phyloP scores from a whole-genome alignment of 768 basidiomycete genomes.

The Rhizopogon vesiculosus region DNA sequence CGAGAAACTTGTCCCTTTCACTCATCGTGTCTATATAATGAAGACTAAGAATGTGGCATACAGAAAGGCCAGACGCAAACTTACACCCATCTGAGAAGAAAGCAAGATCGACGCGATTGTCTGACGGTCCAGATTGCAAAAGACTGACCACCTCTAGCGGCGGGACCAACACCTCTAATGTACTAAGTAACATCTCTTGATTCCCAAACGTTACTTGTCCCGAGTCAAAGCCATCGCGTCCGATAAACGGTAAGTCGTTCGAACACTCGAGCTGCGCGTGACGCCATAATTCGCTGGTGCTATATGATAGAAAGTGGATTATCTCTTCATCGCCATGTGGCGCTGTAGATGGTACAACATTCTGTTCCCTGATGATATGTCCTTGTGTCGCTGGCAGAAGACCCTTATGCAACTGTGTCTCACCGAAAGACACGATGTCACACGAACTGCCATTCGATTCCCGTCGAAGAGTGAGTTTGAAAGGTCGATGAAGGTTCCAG shows the following conservation, averaged over 20 bases:
- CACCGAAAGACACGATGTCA: background rate
- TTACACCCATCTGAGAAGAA: slow-evolving; percentile 79
- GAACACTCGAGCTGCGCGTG: slow-evolving; percentile 18
- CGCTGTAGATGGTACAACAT: background rate
- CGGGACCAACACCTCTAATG: slow-evolving; percentile 25
- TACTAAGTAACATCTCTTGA: background rate
- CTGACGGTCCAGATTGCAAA: slow-evolving; percentile 53
- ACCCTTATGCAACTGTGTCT: background rate
- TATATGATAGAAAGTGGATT: background rate
- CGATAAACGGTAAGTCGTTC: slow-evolving; percentile 15
- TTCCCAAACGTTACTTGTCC: slow-evolving; percentile 5
- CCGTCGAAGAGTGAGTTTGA: background rate
- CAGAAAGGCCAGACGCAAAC: slow-evolving; percentile 18
- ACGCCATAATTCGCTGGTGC: background rate
- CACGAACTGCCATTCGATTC: background rate
- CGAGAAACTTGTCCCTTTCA: slow-evolving; percentile 60
- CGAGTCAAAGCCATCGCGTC: background rate
- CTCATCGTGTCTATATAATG: slow-evolving; percentile 40
- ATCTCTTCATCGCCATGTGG: background rate
- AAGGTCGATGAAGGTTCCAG: background rate
- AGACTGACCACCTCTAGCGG: slow-evolving; percentile 54
- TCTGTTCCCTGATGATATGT: background rate
- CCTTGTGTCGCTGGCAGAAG: background rate
- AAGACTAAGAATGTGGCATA: background rate
- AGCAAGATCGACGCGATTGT: slow-evolving; percentile 68